A percentile compares a stretch with the other conserved stretches of the same genome.
These are phyloP conservation scores for Uromyces viciae-fabae DNA, from an alignment of 1,284 basidiomycete species.

Conservation along the genomic window DNA sequence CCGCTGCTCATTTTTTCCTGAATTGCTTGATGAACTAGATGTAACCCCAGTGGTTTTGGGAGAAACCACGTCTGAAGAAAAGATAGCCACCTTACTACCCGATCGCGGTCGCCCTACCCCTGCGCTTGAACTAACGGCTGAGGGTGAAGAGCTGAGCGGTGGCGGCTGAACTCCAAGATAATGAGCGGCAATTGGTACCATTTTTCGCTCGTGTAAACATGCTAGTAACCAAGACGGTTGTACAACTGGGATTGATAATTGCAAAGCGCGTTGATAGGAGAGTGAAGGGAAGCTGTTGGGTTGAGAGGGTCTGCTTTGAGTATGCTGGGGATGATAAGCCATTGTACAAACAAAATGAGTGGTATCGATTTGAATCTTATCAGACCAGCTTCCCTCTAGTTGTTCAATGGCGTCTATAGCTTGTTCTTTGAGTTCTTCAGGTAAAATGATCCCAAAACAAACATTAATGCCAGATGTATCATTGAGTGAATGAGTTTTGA, in stretches of 20 bases:
- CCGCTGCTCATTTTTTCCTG: not conserved
- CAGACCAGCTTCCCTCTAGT: conserved; percentile 81
- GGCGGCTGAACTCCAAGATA: conserved; percentile 45
- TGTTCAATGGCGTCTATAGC: conserved; percentile 70
- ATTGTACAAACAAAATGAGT: conserved; percentile 94
- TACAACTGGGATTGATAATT: conserved; percentile 82
- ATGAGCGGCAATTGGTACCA: conserved; percentile 52
- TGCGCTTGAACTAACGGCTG: not conserved
- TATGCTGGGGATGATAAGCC: conserved; percentile 59
- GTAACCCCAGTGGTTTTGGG: not conserved
- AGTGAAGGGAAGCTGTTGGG: conserved; percentile 65
- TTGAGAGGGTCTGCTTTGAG: conserved; percentile 51
- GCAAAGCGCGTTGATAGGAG: conserved; percentile 83
- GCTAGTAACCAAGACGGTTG: conserved; percentile 85
- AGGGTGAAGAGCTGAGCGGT: conserved; percentile 8
- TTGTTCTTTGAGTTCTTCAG: conserved; percentile 69
- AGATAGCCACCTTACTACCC: conserved; percentile 15
- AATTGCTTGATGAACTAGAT: not conserved
- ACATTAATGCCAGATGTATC: conserved; percentile 89
- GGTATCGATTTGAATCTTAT: conserved; percentile 90
- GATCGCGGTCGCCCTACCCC: not conserved
- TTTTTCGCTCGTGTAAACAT: conserved; percentile 65
- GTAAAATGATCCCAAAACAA: conserved; percentile 81
- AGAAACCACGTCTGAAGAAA: conserved; percentile 11
- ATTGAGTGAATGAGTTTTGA: conserved; percentile 84